phyloP scores from a whole-genome alignment of 805 yeast genomes.

The Saccharomycopsis babjevae region DNA sequence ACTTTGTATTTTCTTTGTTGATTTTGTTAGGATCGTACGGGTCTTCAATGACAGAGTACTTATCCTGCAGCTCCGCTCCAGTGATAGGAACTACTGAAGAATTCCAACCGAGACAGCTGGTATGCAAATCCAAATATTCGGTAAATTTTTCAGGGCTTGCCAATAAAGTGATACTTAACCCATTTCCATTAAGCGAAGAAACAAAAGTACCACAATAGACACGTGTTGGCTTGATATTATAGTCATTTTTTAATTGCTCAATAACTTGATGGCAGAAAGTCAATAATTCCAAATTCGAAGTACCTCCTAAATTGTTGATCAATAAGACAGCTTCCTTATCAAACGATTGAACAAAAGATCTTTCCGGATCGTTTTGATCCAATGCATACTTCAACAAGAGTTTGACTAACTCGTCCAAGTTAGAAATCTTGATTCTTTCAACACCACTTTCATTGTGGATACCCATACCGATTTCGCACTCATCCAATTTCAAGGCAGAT shows the following conservation, averaged over 20 bases:
- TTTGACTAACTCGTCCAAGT: conserved; percentile 48
- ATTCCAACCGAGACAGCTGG: conserved; percentile 77
- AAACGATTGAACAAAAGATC: conserved; percentile 67
- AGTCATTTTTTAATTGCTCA: conserved; percentile 40
- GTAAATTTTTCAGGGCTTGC: conserved; percentile 44
- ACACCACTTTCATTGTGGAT: conserved; percentile 94
- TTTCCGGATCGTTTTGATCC: conserved; percentile 57
- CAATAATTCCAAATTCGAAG: conserved; percentile 67
- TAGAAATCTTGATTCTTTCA: conserved; percentile 47
- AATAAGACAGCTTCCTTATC: conserved; percentile 49
- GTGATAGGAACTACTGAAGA: conserved; percentile 19
- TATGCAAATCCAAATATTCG: conserved; percentile 54
- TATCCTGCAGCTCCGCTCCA: conserved; percentile 21
- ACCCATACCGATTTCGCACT: conserved; percentile 90
- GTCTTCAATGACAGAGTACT: conserved; percentile 20
- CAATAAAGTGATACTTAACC: conserved; percentile 75
- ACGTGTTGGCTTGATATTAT: conserved; percentile 54
- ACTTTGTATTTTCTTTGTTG: not conserved
- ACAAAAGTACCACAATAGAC: conserved; percentile 69
- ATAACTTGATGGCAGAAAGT: conserved; percentile 58
- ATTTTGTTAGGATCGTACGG: conserved; percentile 12
- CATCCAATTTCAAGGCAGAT: conserved; percentile 41
- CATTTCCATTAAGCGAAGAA: conserved; percentile 87
- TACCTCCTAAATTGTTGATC: conserved; percentile 84
- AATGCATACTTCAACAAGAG: conserved; percentile 53